These are phyloP conservation scores for Penicillium daleae DNA, from an alignment of 495 filamentous ascomycete genomes.

Conservation along the genomic window DNA sequence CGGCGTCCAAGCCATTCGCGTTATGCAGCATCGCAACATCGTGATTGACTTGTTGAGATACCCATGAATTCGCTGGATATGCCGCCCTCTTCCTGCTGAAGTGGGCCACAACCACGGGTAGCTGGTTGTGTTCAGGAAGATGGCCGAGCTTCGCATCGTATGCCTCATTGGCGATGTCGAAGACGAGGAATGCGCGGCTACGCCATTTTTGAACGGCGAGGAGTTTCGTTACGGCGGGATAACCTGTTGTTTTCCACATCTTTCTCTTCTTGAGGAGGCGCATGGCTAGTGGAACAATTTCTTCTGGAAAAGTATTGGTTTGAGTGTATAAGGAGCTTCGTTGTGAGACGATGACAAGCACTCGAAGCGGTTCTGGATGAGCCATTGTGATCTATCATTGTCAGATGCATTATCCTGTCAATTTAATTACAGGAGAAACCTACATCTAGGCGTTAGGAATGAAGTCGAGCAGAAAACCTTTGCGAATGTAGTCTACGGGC, in stretches of 20 bases:
- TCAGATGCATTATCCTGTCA: neutral
- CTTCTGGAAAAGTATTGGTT: slow-evolving; percentile 27
- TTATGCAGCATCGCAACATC: slow-evolving; percentile 35
- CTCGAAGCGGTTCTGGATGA: slow-evolving; percentile 21
- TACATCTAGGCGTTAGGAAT: neutral
- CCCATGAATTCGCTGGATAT: slow-evolving; percentile 27
- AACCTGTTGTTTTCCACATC: neutral
- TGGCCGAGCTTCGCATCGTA: slow-evolving; percentile 32
- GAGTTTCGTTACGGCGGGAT: slow-evolving; percentile 16
- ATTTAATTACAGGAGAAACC: neutral
- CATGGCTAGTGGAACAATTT: slow-evolving; percentile 23
- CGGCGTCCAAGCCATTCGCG: slow-evolving; percentile 30
- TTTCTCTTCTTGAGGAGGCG: slow-evolving; percentile 22
- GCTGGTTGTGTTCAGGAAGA: slow-evolving; percentile 33
- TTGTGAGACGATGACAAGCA: slow-evolving; percentile 33
- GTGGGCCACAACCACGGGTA: slow-evolving; percentile 30
- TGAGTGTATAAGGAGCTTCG: slow-evolving; percentile 23
- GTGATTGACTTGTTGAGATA: slow-evolving; percentile 31
- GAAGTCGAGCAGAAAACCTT: neutral
- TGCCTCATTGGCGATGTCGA: slow-evolving; percentile 30
- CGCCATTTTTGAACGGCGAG: slow-evolving; percentile 32
- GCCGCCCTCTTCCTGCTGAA: slow-evolving; percentile 34
- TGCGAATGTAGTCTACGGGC: neutral
- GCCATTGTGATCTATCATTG: slow-evolving; percentile 16
- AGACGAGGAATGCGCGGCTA: slow-evolving; percentile 32